Percentiles rank a stretch among this genome's conserved stretches.
These are phyloP conservation scores for Leccinum arenicola DNA, from an alignment of 768 basidiomycete species.

Conservation along the genomic window DNA sequence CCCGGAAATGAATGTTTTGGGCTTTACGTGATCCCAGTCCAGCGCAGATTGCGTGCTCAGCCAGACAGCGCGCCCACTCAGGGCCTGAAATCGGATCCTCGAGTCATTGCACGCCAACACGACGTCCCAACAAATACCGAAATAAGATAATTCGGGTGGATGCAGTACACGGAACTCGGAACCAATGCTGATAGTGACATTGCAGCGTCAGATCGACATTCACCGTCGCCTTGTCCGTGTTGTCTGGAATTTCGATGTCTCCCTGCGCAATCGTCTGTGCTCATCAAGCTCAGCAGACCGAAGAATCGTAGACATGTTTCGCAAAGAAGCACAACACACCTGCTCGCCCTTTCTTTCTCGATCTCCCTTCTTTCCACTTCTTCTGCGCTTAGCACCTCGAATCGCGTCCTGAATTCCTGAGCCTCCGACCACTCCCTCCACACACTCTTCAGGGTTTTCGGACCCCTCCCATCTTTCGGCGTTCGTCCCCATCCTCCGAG, in stretches of 20 bases:
- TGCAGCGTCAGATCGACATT: neutral
- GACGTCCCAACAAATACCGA: slow-evolving; percentile 23
- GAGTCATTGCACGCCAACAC: slow-evolving; percentile 4
- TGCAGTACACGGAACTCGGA: slow-evolving; percentile 4
- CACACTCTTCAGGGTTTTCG: slow-evolving; percentile 78
- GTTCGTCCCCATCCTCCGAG: slow-evolving; percentile 72
- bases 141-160: slow-evolving; percentile 21
- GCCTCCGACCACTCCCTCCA: slow-evolving; percentile 96
- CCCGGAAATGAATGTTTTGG: slow-evolving; percentile 13
- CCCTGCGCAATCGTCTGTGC: slow-evolving; percentile 55
- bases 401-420: slow-evolving; percentile 84
- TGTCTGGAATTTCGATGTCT: slow-evolving; percentile 66
- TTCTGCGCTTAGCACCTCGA: slow-evolving; percentile 84
- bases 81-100: slow-evolving; percentile 13
- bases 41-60: slow-evolving; percentile 3
- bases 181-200: slow-evolving; percentile 9
- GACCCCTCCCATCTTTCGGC: slow-evolving; percentile 76
- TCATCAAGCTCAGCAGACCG: slow-evolving; percentile 4
- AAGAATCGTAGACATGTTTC: neutral
- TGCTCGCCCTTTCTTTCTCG: slow-evolving; percentile 80
- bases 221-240: slow-evolving; percentile 40
- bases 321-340: slow-evolving; percentile 34
- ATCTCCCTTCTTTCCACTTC: slow-evolving; percentile 90
- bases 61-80: slow-evolving; percentile 8
- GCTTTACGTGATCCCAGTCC: slow-evolving; percentile 12